phyloP scores from a whole-genome alignment of 2,329 filamentous ascomycete genomes.

The Claviceps lovelessii region DNA sequence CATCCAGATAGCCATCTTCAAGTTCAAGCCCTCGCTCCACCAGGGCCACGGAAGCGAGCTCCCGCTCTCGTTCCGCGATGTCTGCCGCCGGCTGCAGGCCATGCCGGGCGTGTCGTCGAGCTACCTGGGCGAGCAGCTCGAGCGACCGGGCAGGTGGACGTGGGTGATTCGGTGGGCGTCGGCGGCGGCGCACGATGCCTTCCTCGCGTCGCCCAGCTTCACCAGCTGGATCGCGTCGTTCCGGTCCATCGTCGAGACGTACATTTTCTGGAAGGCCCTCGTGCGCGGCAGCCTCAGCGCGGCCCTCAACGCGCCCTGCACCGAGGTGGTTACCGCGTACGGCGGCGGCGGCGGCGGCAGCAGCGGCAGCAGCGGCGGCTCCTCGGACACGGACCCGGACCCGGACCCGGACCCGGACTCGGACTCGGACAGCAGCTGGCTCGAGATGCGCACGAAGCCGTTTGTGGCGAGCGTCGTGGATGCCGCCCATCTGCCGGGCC shows the following conservation, averaged over 20 bases:
- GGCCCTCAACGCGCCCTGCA: constrained; percentile 22
- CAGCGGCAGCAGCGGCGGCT: too few species aligned
- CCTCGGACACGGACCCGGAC: too few species aligned
- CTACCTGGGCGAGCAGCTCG: constrained; percentile 21
- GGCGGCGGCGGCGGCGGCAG: constrained; percentile 8
- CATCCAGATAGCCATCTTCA: constrained; percentile 19
- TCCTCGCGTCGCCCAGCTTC: constrained; percentile 26
- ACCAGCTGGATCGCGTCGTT: constrained; percentile 26
- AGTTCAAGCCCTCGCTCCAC: constrained; percentile 17
- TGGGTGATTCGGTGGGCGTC: constrained; percentile 22
- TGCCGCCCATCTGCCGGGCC: constrained; percentile 14
- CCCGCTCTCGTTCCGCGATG: constrained; percentile 8
- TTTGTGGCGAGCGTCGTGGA: constrained; percentile 13
- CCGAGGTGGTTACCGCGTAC: constrained; percentile 24
- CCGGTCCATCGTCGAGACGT: constrained; percentile 16
- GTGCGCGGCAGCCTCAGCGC: constrained; percentile 10
- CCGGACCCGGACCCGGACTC: too few species aligned
- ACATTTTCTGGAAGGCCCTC: constrained; percentile 12
- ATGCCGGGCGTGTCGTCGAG: constrained; percentile 19
- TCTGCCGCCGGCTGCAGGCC: constrained; percentile 16
- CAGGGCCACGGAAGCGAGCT: constrained; percentile 10
- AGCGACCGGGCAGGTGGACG: constrained; percentile 19
- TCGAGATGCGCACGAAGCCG: constrained; percentile 16
- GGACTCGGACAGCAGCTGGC: constrained; percentile 15
- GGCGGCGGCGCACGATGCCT: constrained; percentile 20